Conservation (phyloP, 2,329 filamentous ascomycete species). For the Trichoderma sp. region DNA sequence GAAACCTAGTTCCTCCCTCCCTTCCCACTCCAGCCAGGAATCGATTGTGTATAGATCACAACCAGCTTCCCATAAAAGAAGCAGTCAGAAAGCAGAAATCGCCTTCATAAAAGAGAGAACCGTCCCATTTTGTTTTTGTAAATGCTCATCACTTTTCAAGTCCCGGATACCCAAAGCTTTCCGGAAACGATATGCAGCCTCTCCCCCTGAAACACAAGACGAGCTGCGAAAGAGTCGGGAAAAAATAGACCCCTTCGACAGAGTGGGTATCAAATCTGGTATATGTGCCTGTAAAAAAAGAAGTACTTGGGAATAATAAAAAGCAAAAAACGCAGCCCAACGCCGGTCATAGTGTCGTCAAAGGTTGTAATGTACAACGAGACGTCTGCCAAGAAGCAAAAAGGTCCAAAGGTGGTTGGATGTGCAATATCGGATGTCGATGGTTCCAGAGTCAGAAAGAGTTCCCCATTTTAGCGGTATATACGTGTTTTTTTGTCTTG, state of each 20-base stretch:
- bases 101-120: neutral
- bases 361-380: constrained; percentile 19
- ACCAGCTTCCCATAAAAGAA: neutral
- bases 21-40: neutral
- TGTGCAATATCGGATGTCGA: neutral
- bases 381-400: neutral
- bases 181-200: neutral
- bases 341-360: constrained; percentile 12
- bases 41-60: neutral
- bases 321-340: constrained; percentile 9
- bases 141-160: neutral
- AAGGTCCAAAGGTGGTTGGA: neutral
- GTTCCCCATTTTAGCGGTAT: constrained; percentile 5
- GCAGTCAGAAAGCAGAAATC: neutral
- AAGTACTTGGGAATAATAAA: constrained; percentile 1
- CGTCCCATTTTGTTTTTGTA: neutral
- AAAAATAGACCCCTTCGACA: neutral
- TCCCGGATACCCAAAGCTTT: neutral
- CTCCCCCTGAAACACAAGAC: constrained; percentile 17
- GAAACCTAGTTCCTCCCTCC: neutral
- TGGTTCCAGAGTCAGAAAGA: constrained; percentile 9
- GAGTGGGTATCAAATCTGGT: constrained; percentile 29
- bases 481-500: neutral
- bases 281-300: constrained; percentile 24
- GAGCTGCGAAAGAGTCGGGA: constrained; percentile 9